phyloP scores from a whole-genome alignment of 2,329 filamentous ascomycete species.

The Diaporthe sp. region DNA sequence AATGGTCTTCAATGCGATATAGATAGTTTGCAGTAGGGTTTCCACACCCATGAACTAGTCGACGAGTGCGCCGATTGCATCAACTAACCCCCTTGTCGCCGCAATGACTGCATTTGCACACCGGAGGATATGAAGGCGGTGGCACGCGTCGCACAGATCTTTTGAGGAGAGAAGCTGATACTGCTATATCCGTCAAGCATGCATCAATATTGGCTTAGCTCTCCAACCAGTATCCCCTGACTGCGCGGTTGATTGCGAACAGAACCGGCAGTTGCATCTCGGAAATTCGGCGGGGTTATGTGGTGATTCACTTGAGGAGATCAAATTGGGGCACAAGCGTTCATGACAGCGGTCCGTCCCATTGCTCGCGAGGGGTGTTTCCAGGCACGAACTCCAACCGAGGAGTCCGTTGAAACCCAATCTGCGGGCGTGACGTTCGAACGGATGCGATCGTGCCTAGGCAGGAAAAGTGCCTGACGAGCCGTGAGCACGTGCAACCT shows the following conservation, averaged over 20 bases:
- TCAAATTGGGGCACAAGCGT: conserved; percentile 9
- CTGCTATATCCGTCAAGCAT: neutral
- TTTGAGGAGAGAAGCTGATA: neutral
- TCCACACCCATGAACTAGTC: neutral
- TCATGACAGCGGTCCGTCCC: conserved; percentile 7
- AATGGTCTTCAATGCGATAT: neutral
- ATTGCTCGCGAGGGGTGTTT: conserved; percentile 5
- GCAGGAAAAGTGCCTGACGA: neutral
- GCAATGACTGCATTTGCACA: neutral
- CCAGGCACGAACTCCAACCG: neutral
- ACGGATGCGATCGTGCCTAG: conserved; percentile 24
- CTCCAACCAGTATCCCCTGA: neutral
- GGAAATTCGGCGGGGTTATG: neutral
- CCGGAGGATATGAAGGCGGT: neutral
- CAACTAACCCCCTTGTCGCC: neutral
- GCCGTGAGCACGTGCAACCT: conserved; percentile 26
- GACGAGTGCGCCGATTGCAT: conserved; percentile 21
- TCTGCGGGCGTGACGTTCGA: conserved; percentile 9
- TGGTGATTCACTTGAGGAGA: neutral
- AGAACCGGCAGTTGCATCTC: conserved; percentile 21
- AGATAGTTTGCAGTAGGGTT: conserved; percentile 11
- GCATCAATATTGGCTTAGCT: conserved; percentile 19
- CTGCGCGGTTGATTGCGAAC: neutral
- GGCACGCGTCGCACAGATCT: neutral
- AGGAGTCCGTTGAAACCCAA: conserved; percentile 20